Base-by-base conservation (phyloP, 148 eudicot genomes). In the Arbutus unedo region DNA sequence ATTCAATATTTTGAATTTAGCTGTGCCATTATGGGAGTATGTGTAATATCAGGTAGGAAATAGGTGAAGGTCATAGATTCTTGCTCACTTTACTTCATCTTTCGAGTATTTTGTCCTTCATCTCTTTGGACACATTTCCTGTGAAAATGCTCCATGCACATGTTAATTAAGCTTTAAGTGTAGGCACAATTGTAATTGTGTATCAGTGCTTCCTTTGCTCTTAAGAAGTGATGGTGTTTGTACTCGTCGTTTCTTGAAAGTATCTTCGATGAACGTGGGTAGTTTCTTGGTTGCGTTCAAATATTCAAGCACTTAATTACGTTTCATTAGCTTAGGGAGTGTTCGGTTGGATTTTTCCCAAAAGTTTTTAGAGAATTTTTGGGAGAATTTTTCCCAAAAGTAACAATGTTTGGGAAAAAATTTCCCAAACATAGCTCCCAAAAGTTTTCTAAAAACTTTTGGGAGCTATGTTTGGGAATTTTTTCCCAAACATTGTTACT, bases 111-210 rank as follows among this genome's bases (percentile, higher is more conserved):
- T 55, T 57, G 5, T 56, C 48, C 66, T 15, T 9, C 14, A 38
- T 38, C 8, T 77, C 45, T 77, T 77, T 2, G 60, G 50, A 56
- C 44, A n/a, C 41, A 53, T 43, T 54, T 76, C 31, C 2, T 18
- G 23, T 54, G 9, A 4, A 56, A 41, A 19, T 6, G 50, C 71
- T 78, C 57, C 31, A 57, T 57, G 66, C 18, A 4, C 80, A 57
- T 43, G 50, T 41, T 16, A 57, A 78, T 41, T 54, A 19, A 81
- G 38, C 82, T 18, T 81, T 51, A 16, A 49, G 31, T 80, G 74
- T 9, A 15, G 50, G 16, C 67, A 16, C 60, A 8, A 43, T 16
- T 3, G n/a, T 19, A 18, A 15, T 59, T 6, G 41, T 4, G 21
- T 66, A 14, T 38, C 8, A 19, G 21, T 76, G 48, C 41, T 4